Conservation (phyloP, 2,329 filamentous ascomycete genomes). For the Colletotrichum gloeosporioides region DNA sequence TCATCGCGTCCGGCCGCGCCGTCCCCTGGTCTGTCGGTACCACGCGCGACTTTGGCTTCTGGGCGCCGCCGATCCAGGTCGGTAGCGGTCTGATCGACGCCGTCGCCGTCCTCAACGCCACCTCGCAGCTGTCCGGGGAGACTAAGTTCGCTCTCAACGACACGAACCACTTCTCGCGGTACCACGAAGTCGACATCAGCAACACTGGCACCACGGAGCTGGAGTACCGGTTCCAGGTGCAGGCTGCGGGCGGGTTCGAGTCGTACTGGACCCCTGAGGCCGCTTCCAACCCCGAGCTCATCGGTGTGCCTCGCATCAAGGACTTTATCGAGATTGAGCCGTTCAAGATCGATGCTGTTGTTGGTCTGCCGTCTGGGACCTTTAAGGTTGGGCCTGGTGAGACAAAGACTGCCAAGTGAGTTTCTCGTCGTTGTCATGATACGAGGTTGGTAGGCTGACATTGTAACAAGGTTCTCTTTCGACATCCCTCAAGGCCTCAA, state of each 20-base stretch:
- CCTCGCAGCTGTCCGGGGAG: conserved; percentile 38
- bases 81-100: conserved; percentile 45
- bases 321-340: conserved; percentile 15
- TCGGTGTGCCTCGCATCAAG: not conserved
- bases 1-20: conserved; percentile 16
- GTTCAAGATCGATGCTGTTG: not conserved
- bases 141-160: conserved; percentile 46
- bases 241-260: conserved; percentile 41
- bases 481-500: conserved; percentile 29
- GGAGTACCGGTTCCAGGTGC: conserved; percentile 34
- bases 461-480: conserved; percentile 37
- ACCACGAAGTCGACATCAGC: conserved; percentile 32
- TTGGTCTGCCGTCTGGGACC: conserved; percentile 9
- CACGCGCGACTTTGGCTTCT: conserved; percentile 24
- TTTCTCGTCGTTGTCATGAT: not conserved
- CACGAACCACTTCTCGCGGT: conserved; percentile 38
- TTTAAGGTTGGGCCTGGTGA: conserved; percentile 18
- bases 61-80: conserved; percentile 41
- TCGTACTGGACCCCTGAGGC: conserved; percentile 15
- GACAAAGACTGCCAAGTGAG: conserved; percentile 20
- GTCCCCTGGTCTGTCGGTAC: conserved; percentile 15
- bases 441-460: not conserved
- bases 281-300: not conserved
- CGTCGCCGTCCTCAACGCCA: not conserved
- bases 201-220: conserved; percentile 39